Evolutionary conservation across 1,139 yeast species (phyloP), one percentile per base, ranked within the genome.

Genomic region (Pneumocystis jirovecii): DNA sequence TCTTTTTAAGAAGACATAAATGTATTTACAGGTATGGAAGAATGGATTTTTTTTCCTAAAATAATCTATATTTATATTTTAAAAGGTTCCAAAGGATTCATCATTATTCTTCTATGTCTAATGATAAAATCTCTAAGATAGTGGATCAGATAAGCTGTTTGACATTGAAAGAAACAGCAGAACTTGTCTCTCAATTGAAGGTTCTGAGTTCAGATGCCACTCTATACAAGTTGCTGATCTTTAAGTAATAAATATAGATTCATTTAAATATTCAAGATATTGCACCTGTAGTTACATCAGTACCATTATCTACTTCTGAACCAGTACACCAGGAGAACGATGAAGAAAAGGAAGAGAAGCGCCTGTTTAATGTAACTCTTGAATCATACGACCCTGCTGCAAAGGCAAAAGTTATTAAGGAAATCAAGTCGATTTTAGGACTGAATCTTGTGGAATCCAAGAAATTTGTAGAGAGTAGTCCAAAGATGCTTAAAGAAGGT

Each of bases 341-440:
- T 74, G 87, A 81, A 66, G 95, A 86, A 74, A 89, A 81, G 67
- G 87, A 82, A 64, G 98, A 91, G 79, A 88, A 93, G 83, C 89
- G 96, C 71, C 89, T 95, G 72, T 95, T 93, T 81, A 81, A 89
- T 72, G 80, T 93, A 75, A 95, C 91, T 79, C 84, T 93, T 73
- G 97, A 93, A 77, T 83, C 95, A 60, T 91, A 93, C 72, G 99
- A 93, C 73, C 84, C 97, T 69, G 90, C 91, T 80, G 80, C 96
- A 67, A 93, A 93, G 82, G 97, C 99, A 70, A 93, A 93, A 86
- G 84, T 93, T 75, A 95, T 93, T 77, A 93, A 93, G 81, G 98
- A 93, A 80, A 96, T 93, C 72, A 93, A 93, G 82, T 83, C 87
- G 69, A 81, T 93, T 76, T 82, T 93, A 74, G 97, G 97, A 10